These are phyloP conservation scores for Microsporum canis DNA, from an alignment of 2,329 filamentous ascomycete genomes.

Conservation along the genomic window DNA sequence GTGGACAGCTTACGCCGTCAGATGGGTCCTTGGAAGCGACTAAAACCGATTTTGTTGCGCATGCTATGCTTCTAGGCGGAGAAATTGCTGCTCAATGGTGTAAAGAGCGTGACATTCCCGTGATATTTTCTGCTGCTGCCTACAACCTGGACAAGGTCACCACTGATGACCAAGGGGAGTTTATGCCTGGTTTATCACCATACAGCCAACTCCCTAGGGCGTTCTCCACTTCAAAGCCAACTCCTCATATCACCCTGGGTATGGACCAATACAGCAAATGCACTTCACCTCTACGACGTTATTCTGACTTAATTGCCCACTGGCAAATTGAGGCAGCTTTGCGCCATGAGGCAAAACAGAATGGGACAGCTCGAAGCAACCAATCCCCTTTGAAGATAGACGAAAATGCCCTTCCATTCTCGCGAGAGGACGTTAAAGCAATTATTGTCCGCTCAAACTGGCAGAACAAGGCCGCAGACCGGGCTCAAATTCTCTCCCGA, in stretches of 20 bases:
- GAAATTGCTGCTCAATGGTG: conserved; percentile 43
- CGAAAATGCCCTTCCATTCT: conserved; percentile 37
- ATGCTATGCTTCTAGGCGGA: conserved; percentile 47
- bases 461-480: conserved; percentile 30
- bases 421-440: conserved; percentile 35
- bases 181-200: conserved; percentile 16
- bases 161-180: conserved; percentile 34
- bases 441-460: conserved; percentile 37
- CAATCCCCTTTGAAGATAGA: conserved; percentile 28
- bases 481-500: conserved; percentile 30
- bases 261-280: conserved; percentile 45
- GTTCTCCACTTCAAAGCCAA: conserved; percentile 36
- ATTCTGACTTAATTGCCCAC: conserved; percentile 49
- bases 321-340: conserved; percentile 55
- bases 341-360: conserved; percentile 39
- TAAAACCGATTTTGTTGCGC: conserved; percentile 31
- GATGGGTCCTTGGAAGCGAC: conserved; percentile 30
- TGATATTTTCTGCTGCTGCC: conserved; percentile 37
- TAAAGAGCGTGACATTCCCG: conserved; percentile 40
- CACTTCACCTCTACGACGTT: conserved; percentile 51
- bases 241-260: conserved; percentile 42
- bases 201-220: conserved; percentile 22
- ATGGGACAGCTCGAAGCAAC: conserved; percentile 22
- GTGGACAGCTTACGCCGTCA: conserved; percentile 21
- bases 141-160: conserved; percentile 18